Evolutionary conservation across 257 asterid genomes (phyloP), one percentile per base, ranked within the genome.

Genomic region (Lithospermum erythrorhizon): DNA sequence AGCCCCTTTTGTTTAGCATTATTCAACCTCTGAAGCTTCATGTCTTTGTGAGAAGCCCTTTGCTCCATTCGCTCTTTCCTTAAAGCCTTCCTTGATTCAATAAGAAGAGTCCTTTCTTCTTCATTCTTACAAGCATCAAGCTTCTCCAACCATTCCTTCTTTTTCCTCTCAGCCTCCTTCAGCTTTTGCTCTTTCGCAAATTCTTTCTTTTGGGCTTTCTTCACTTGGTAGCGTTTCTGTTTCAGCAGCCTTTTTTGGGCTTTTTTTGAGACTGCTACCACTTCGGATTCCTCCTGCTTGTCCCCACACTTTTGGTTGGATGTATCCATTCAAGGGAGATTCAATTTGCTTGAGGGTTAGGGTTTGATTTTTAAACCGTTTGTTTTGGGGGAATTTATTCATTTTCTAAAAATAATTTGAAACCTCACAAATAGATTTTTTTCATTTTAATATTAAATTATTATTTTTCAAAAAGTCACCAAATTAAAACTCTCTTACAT

Each of bases 161-260:
- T 74, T 82, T 86, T 85, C 63, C 94, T 83, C 75, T 91, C 96
- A 21, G 71, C 87, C 72, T 82, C 94, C 59, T 65, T 75, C 80
- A 74, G 78, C 75, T 86, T 91, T 55, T 81, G 81, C 66, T 82
- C 93, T 79, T 88, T 88, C 66, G 55, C 22, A 60, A 61, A 69
- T 18, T 94, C 93, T 74, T 88, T 91, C 72, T 86, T 88, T 83
- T 81, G 90, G 23, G 83, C 93, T 71, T 91, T 91, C 83, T 80
- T 91, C 58, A 83, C 89, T 75, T 82, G 89, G 76, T 65, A 88
- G 4, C 82, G 57, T 70, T 86, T 89, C 64, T 88, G 95, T 88
- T 84, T 91, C 48, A 82, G 73, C 61, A 86, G 79, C 70, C 73
- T 82, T 76, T 88, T 91, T 72, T 75, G 90, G 4, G 95, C 97